Evolutionary conservation across 1,284 basidiomycete species (phyloP).

Genomic region (Peniophora sp.): DNA sequence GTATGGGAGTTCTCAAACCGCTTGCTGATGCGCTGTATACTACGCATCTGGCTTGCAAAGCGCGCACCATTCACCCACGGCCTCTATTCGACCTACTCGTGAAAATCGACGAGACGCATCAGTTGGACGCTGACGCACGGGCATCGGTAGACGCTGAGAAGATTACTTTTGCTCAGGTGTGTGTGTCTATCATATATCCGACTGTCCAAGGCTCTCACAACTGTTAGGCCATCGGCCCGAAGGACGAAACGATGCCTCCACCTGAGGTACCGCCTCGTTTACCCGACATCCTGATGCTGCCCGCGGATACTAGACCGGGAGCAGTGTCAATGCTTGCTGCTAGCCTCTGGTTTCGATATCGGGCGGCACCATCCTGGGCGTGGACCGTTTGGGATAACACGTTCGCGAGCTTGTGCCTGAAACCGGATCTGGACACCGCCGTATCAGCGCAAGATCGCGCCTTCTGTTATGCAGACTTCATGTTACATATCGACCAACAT

Average conservation of each 20-base stretch:
- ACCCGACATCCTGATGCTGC: conserved; percentile 60
- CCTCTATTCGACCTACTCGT: conserved; percentile 51
- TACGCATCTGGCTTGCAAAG: conserved; percentile 56
- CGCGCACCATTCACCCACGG: conserved; percentile 54
- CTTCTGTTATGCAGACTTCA: conserved; percentile 57
- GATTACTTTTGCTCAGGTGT: conserved; percentile 49
- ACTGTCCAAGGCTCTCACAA: no score
- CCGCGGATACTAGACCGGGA: conserved; percentile 45
- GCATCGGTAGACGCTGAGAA: conserved; percentile 54
- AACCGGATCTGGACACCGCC: conserved; percentile 47
- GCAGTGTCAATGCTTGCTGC: conserved; percentile 66
- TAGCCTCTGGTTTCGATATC: conserved; percentile 72
- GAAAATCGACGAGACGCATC: conserved; percentile 52
- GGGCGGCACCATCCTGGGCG: conserved; percentile 60
- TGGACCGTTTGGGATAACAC: conserved; percentile 77
- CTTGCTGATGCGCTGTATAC: conserved; percentile 54
- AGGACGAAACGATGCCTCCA: conserved; percentile 28
- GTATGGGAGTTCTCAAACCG: conserved; percentile 53
- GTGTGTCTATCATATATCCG: no score
- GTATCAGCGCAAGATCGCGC: conserved; percentile 41
- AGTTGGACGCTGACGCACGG: conserved; percentile 46
- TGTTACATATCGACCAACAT: conserved; percentile 67
- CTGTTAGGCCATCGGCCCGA: conserved; percentile 37
- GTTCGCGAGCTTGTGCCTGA: conserved; percentile 59
- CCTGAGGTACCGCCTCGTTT: conserved; percentile 50